phyloP scores from a whole-genome alignment of 2,329 filamentous ascomycete species.

The Aspergillus sp. region DNA sequence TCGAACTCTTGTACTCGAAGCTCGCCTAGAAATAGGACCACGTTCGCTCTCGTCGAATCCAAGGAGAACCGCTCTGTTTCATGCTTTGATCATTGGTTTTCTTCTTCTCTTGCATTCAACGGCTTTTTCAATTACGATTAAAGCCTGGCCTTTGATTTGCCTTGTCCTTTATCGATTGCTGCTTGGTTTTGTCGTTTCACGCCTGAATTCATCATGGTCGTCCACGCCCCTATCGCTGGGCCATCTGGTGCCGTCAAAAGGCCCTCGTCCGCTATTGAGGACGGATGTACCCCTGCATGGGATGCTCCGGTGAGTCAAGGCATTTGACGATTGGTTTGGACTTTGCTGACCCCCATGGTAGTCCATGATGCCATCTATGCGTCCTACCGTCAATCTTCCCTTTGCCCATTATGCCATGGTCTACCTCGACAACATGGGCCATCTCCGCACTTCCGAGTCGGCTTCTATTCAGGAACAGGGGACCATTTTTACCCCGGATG shows the following conservation, averaged over 20 bases:
- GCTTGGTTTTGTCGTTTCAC: too few relatives aligned
- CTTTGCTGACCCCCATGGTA: conserved; percentile 5
- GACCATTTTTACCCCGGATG: conserved; percentile 26
- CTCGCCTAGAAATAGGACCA: background rate
- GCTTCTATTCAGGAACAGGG: conserved; percentile 24
- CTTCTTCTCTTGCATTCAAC: background rate
- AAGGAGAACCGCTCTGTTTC: background rate
- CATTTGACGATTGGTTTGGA: background rate
- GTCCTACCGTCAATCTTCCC: conserved; percentile 18
- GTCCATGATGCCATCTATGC: conserved; percentile 21
- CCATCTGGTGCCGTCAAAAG: conserved; percentile 21
- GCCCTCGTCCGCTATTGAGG: conserved; percentile 21
- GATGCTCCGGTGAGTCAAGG: conserved; percentile 21
- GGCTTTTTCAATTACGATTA: too few relatives aligned
- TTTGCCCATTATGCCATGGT: conserved; percentile 30
- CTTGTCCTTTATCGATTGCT: too few relatives aligned
- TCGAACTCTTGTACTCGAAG: background rate
- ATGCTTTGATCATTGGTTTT: background rate
- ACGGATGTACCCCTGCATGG: conserved; percentile 20
- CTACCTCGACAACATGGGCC: conserved; percentile 27
- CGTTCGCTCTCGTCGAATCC: background rate
- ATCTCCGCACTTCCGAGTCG: conserved; percentile 26
- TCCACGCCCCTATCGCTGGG: conserved; percentile 16
- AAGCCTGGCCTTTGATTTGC: too few relatives aligned
- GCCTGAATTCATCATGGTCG: conserved; percentile 17